Conservation (phyloP, 176 grass and related monocot species). For the Carex parvula region DNA sequence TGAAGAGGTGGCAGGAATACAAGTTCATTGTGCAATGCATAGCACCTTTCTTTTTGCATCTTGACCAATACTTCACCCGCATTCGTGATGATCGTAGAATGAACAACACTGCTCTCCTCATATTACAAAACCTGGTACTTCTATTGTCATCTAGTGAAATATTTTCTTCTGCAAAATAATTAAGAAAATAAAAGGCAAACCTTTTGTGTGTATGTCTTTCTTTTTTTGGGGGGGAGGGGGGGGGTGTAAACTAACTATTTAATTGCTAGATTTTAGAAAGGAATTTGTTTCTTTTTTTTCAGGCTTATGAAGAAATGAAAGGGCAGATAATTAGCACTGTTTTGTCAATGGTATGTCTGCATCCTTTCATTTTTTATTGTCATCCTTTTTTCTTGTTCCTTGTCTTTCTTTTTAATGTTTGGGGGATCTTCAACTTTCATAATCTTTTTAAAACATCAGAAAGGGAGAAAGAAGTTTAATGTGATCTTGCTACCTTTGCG, state of each 20-base stretch:
- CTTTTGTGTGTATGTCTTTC: slow-evolving; percentile 1
- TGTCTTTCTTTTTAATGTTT: not conserved
- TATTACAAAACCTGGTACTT: not conserved
- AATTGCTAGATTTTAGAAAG: not conserved
- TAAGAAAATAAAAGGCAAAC: not conserved
- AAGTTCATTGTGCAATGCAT: slow-evolving; percentile 76
- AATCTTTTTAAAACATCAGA: not conserved
- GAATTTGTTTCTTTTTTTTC: slow-evolving; percentile 25
- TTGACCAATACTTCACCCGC: too few species aligned
- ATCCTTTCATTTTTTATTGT: slow-evolving; percentile 23
- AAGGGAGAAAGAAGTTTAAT: too few species aligned
- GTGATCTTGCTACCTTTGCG: too few species aligned
- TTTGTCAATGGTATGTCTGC: slow-evolving; percentile 59
- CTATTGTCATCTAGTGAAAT: too few species aligned
- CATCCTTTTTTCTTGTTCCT: slow-evolving; percentile 10
- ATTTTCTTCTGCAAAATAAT: not conserved
- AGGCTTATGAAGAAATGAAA: slow-evolving; percentile 82
- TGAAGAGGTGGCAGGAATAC: slow-evolving; percentile 74
- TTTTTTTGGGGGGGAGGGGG: not conserved
- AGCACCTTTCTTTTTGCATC: slow-evolving; percentile 43
- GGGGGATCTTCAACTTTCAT: not conserved
- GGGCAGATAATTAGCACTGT: slow-evolving; percentile 72
- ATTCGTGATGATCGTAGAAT: too few species aligned
- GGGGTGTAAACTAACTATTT: not conserved
- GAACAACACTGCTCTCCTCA: too few species aligned